Base-by-base conservation (phyloP, 1,139 yeast genomes). In the Scheffersomyces quercinus region DNA sequence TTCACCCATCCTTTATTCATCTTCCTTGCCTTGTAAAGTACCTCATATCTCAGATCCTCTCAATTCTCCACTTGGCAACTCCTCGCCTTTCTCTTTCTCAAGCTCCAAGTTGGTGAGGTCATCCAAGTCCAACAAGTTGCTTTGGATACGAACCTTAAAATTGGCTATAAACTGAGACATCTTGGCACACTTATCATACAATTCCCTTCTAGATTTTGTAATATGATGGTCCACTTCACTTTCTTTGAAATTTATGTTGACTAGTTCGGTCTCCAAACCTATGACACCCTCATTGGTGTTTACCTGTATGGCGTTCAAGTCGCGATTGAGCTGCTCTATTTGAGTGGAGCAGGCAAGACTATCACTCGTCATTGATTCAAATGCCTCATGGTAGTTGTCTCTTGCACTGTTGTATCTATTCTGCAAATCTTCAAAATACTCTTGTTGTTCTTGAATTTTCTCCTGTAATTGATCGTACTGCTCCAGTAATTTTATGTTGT, bases 101-200 rank as follows among this genome's bases (percentile, higher is more conserved):
- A 63, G 58, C 47, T 73, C 79, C 24, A 67, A 69, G 46, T 67
- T 59, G 16, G 68, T 65, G 48, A 73, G 59, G 41, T 65, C 73
- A 50, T 81, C 87, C 43, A 82, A 69, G 42, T 75, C 80, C 54
- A 81, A 82, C 36, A 84, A 65, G 34, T 79, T 72, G 29, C 75
- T 73, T 58, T 85, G 91, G 38, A 86, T 74, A 44, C 77, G 79
- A 44, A 82, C 65, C 65, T 87, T 88, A 65, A 87, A 84, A 39
- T 73, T 77, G 42, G 85, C 79, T 33, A 83, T 78, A 43, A 67
- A 71, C 45, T 82, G 82, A 44, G 87, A 78, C 55, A 83, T 73
- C 46, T 73, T 72, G 48, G 77, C 79, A 31, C 84, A 76, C 47
- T 79, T 78, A 39, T 76, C 75, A 49, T 76, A 78, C 54, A 85